Base-by-base conservation (phyloP, 2,329 filamentous ascomycete species). In the Ceratocystis diversiconidia region DNA sequence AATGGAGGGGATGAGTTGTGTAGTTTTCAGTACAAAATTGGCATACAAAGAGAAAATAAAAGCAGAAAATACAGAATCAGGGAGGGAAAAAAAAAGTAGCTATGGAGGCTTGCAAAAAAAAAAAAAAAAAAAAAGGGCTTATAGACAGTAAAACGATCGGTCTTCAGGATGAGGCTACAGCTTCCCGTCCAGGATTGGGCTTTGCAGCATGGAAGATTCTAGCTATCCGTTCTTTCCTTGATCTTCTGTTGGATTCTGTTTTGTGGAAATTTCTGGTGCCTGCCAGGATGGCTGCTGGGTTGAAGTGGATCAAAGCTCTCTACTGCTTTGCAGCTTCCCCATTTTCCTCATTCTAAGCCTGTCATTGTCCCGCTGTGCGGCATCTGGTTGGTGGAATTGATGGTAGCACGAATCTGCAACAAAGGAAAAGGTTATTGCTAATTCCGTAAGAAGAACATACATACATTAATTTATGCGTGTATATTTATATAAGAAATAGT, bases 121-220 rank as follows among this genome's bases (percentile, higher is more conserved):
- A 22, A 52, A 50, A 50, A 12, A 8, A 52, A 2, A 22, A 10
- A 25, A 8, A n/a, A 10, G 15, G 48, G 19, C 48, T 50, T 19
- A 8, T 22, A 10, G 19, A 12, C 17, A 50, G 52, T 25, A 25
- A 44, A 44, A 17, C 43, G 32, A 32, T 19, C 25, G 19, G 41
- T 19, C 59, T 61, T 61, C 28, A 43, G 59, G 2, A 28, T n/a
- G 12, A 44, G 59, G 52, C 28, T 57, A n/a, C 22, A 10, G 5
- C 52, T 57, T 12, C 52, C 7, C 8, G 48, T 4, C n/a, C 48
- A 32, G 30, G 30, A 6, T 7, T 32, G 30, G 30, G 30, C 30
- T 32, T 50, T 50, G 48, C n/a, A 25, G 19, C 52, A 44, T 64
- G 19, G 65, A 66, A 66, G 65, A 63, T 66, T 66, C 65, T 66